Evolutionary conservation across 495 filamentous ascomycete genomes (phyloP), one percentile per base, ranked within the genome.

Genomic region (Massariosphaeria phaeospora): DNA sequence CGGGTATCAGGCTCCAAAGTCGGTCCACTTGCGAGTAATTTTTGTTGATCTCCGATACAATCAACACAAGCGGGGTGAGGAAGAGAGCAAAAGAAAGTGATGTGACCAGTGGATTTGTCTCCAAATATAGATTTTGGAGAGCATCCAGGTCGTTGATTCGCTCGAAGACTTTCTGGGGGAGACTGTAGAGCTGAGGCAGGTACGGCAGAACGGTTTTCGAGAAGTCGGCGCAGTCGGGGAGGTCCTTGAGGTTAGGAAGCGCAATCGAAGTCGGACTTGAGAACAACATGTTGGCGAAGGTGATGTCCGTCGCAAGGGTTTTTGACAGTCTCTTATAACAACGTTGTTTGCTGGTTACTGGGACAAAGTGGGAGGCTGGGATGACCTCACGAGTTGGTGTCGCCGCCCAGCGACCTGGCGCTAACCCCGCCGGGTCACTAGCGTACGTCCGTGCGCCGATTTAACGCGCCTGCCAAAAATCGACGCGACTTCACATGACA

Each of bases 11-110:
- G 66, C 86, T 88, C 94, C 94, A 99, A 58, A 82, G 73, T 1
- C 94, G 79, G 68, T 99, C 94, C 9, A 99, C 84, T 69, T 97
- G 91, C 7, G 88, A 95, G 70, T 88, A 96, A 71, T 99, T 97
- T 44, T 80, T 79, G 69, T 88, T 96, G 70, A 91, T 70, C 69
- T 97, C 93, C 24, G 86, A 83, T 2, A 77, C 71, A 25, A 91
- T 53, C 24, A 96, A 74, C 55, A 91, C 85, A 5, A 90, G 51
- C 1, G 75, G 77, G 21, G 83, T 81, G 9, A 91, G 21, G 62
- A 81, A 72, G 13, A 91, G 63, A 2, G 86, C 80, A 56, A 94
- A 75, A 1, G 81, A 84, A 57, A 93, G 74, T 17, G 84, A 89
- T 2, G 80, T 80, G 9, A 95, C 76, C 24, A 95, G 65, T 1